Evolutionary conservation across 2,329 filamentous ascomycete species (phyloP).

Genomic region (Phaeomoniella chlamydospora): DNA sequence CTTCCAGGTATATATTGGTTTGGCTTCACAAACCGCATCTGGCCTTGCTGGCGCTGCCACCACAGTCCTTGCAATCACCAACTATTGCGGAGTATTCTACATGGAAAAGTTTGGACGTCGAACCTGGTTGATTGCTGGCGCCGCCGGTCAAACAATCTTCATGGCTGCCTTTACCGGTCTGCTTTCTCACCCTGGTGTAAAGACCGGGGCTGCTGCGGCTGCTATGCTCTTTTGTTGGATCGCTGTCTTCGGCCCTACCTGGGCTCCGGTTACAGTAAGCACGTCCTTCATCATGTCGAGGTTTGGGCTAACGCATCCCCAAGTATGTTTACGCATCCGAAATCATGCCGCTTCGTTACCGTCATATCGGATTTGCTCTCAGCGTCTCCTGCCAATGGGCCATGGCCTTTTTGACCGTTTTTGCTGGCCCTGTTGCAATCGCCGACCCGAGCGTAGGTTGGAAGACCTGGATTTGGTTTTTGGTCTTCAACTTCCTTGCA

Average conservation of each 20-base stretch:
- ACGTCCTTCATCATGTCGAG: background rate
- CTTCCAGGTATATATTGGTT: constrained; percentile 19
- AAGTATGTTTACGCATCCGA: constrained; percentile 18
- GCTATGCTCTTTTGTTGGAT: constrained; percentile 18
- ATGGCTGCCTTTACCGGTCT: constrained; percentile 15
- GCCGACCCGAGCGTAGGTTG: constrained; percentile 13
- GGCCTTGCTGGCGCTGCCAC: constrained; percentile 12
- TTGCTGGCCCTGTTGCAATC: constrained; percentile 18
- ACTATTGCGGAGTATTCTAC: constrained; percentile 12
- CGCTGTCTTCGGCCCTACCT: constrained; percentile 16
- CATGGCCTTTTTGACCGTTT: constrained; percentile 20
- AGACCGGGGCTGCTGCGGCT: constrained; percentile 13
- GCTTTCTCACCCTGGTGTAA: constrained; percentile 4
- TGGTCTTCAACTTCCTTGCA: constrained; percentile 14
- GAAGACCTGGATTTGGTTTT: constrained; percentile 14
- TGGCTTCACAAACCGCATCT: constrained; percentile 11
- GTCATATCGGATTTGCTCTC: constrained; percentile 18
- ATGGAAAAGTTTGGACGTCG: constrained; percentile 15
- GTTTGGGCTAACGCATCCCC: constrained; percentile 1
- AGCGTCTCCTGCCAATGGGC: constrained; percentile 18
- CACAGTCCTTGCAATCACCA: constrained; percentile 13
- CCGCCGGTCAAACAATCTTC: constrained; percentile 3
- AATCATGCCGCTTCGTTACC: constrained; percentile 19
- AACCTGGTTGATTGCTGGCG: constrained; percentile 11
- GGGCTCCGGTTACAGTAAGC: constrained; percentile 10